Conservation (phyloP, 1,284 basidiomycete genomes). For the Anthracocystis walkeri region DNA sequence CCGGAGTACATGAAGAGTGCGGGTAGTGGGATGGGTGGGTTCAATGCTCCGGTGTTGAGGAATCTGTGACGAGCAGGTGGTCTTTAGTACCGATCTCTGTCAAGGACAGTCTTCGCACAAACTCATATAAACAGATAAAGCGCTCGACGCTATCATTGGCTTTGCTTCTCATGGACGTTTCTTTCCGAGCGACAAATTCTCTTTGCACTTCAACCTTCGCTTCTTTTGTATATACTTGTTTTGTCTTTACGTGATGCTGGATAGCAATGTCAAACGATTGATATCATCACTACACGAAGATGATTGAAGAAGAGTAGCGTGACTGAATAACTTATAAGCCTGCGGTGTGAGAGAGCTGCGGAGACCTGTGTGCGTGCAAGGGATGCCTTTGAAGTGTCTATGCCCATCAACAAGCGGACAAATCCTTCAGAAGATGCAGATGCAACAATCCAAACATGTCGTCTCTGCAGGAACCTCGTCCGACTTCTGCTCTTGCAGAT, state of each 20-base stretch:
- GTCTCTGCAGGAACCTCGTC: background rate
- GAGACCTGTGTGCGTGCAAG: too few species aligned
- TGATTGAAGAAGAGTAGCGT: too few species aligned
- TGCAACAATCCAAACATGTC: background rate
- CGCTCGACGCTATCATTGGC: background rate
- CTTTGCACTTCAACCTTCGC: background rate
- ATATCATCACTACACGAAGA: too few species aligned
- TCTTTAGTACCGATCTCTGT: too few species aligned
- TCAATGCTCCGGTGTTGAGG: conserved; percentile 53
- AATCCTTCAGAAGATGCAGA: background rate
- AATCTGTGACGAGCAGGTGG: conserved; percentile 1
- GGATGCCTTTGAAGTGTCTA: too few species aligned
- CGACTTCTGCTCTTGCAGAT: background rate
- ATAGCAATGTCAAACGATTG: too few species aligned
- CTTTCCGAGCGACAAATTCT: background rate
- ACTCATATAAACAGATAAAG: background rate
- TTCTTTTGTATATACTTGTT: background rate
- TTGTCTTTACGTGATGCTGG: background rate
- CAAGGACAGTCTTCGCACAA: background rate
- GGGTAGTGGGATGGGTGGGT: conserved; percentile 16
- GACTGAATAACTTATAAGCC: too few species aligned
- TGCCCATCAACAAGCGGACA: too few species aligned
- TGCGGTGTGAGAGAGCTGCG: too few species aligned
- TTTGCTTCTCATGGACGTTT: conserved; percentile 1
- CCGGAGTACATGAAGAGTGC: conserved; percentile 50